These are phyloP conservation scores for Abrus precatorius DNA, from an alignment of 306 rosid genomes.

Conservation along the genomic window DNA sequence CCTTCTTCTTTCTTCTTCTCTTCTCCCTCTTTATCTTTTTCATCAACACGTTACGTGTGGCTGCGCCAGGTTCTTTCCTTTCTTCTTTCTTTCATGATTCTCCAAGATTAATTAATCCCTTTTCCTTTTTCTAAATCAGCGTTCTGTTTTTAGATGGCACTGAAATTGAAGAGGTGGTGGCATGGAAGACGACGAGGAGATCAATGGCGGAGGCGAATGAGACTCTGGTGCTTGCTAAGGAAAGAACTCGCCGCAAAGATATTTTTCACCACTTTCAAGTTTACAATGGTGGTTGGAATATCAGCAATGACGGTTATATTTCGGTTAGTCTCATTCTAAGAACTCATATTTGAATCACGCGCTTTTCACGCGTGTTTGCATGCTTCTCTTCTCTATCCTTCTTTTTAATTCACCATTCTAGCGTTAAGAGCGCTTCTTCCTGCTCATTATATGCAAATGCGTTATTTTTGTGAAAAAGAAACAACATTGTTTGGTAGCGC, in stretches of 20 bases:
- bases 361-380: background rate
- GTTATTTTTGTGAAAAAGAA: too few species aligned
- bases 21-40: constrained; percentile 25
- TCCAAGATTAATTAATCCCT: background rate
- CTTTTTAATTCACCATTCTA: too few species aligned
- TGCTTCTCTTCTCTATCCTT: background rate
- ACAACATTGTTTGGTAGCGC: too few species aligned
- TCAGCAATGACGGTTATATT: constrained; percentile 62
- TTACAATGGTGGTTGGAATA: constrained; percentile 88
- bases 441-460: too few species aligned
- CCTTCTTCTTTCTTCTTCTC: constrained; percentile 34
- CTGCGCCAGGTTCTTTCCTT: constrained; percentile 42
- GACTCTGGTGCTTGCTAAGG: constrained; percentile 67
- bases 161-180: constrained; percentile 23
- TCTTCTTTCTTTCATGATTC: background rate
- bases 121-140: too few species aligned
- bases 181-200: constrained; percentile 54
- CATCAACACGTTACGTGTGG: background rate
- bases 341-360: background rate
- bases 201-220: constrained; percentile 50
- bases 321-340: constrained; percentile 51
- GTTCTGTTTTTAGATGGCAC: too few species aligned
- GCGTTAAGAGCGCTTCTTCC: too few species aligned
- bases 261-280: constrained; percentile 52
- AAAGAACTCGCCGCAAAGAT: constrained; percentile 68